These are phyloP conservation scores for Cicer arietinum DNA, from an alignment of 306 rosid species.

Conservation along the genomic window DNA sequence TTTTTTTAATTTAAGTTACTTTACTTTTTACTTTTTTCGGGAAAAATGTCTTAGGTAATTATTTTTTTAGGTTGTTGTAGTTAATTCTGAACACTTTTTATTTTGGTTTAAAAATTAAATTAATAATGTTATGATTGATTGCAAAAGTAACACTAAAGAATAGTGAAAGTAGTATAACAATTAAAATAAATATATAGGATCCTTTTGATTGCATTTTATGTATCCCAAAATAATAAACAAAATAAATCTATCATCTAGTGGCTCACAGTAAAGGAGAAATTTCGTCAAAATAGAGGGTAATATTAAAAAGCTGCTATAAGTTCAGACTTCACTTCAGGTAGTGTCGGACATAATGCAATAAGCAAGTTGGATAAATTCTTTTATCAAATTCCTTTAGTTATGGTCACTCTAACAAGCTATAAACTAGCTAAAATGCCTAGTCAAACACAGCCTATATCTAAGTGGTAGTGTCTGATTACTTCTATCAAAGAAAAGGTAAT, in stretches of 20 bases:
- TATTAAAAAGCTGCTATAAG: background rate
- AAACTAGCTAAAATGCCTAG: background rate
- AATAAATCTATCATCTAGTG: background rate
- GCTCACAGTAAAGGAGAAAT: background rate
- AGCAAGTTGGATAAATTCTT: background rate
- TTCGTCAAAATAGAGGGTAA: background rate
- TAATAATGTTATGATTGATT: background rate
- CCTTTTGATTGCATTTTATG: constrained; percentile 6
- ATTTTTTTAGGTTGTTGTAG: background rate
- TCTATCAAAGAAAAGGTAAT: constrained; percentile 12
- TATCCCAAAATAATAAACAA: background rate
- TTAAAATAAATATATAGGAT: no score
- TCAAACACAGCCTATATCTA: constrained; percentile 7
- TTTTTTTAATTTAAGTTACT: background rate
- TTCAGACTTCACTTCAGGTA: background rate
- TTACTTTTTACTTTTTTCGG: no score
- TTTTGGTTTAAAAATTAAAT: background rate
- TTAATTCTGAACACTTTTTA: background rate
- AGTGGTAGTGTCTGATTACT: constrained; percentile 7
- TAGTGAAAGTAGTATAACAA: no score
- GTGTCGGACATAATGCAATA: background rate
- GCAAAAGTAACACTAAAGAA: background rate
- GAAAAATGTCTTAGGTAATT: no score
- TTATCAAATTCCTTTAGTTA: background rate
- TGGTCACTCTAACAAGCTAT: background rate